phyloP scores from a whole-genome alignment of 2,329 filamentous ascomycete species.

The Trichothecium sympodiale region DNA sequence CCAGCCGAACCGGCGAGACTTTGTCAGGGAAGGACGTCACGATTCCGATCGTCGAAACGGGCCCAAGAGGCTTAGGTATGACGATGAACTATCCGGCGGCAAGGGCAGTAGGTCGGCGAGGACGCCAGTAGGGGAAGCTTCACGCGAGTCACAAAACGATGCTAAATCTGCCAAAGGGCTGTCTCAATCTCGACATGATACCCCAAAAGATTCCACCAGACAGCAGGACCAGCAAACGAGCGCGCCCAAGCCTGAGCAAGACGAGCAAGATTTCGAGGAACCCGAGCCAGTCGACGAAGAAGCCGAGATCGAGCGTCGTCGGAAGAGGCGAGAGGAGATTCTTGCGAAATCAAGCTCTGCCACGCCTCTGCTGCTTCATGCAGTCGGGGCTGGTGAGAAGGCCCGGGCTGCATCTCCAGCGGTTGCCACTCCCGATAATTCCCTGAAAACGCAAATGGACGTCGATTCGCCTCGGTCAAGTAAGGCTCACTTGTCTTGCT shows the following conservation, averaged over 20 bases:
- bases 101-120: conserved; percentile 50
- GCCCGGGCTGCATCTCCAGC: conserved; percentile 41
- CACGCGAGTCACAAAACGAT: conserved; percentile 48
- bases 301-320: conserved; percentile 72
- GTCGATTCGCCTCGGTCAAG: conserved; percentile 29
- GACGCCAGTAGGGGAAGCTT: conserved; percentile 47
- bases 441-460: conserved; percentile 12
- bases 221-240: background rate
- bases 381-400: conserved; percentile 53
- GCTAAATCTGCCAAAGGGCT: conserved; percentile 55
- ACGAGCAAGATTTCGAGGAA: conserved; percentile 36
- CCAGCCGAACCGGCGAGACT: conserved; percentile 21
- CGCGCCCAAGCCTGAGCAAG: background rate
- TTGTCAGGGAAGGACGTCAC: conserved; percentile 17
- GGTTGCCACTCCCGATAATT: conserved; percentile 27
- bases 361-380: conserved; percentile 65
- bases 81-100: conserved; percentile 33
- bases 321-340: conserved; percentile 74
- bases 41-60: conserved; percentile 1
- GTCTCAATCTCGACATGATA: background rate
- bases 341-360: conserved; percentile 70
- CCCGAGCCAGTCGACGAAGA: conserved; percentile 64
- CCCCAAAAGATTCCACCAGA: background rate
- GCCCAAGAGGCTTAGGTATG: conserved; percentile 23
- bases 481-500: conserved; percentile 17